Base-by-base conservation (phyloP, 2,329 filamentous ascomycete species). In the Aquanectria penicillioides region DNA sequence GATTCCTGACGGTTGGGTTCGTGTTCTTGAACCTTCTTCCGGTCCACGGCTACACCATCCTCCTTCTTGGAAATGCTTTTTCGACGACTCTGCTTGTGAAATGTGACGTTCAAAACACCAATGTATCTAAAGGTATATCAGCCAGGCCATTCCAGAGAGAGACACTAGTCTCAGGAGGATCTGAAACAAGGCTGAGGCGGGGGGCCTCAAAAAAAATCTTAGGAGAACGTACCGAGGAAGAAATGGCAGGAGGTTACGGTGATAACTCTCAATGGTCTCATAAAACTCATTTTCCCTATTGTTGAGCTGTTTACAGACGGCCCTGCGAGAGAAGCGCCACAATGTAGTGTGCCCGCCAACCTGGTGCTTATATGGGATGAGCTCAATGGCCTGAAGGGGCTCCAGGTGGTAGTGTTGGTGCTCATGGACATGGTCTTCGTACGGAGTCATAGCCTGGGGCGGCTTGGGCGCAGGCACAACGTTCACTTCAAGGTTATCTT, bases 281-380 rank as follows among this genome's bases (percentile, higher is more conserved):
- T 99, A 99, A 74, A 99, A 99, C 77, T 97, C 93, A 76, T 99
- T 99, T 74, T 99, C 95, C 71, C 94, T 87, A 74, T 97, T 99
- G 76, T 97, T 99, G 71, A 99, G 85, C 78, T 97, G 93, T 78
- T 99, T 99, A 83, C 95, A 99, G 10, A 99, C 94, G 54, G 95
- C 95, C 69, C 94, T 87, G 66, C 93, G 89, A 15, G 95, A 98
- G 73, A 99, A 98, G 36, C 94, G 90, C 85, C 97, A 99, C 29
- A 99, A 86, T 0, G 94, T 97, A 6, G 93, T 97, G 75, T 99
- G 95, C 1, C 95, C 95, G 57, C 95, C 95, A 53, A 99, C 95
- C 77, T 99, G 95, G 77, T 99, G 95, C 66, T 93, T 92, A 77
- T 97, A 99, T 2, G 95, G 95, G 70, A 97, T 97, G 59, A 99